phyloP scores from a whole-genome alignment of 1,284 basidiomycete genomes.

The Anthracocystis walkeri region DNA sequence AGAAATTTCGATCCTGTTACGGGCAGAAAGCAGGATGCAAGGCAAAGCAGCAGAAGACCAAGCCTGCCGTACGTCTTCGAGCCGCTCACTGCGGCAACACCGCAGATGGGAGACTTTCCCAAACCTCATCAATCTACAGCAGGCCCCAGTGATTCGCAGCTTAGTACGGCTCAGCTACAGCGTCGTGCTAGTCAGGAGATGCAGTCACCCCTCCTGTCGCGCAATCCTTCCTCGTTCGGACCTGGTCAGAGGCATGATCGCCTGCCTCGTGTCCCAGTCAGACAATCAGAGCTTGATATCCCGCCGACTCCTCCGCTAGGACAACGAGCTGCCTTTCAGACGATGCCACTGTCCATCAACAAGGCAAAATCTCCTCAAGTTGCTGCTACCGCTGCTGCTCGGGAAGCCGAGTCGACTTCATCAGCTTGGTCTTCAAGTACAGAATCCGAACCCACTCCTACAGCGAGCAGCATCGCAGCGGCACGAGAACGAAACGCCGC shows the following conservation, averaged over 20 bases:
- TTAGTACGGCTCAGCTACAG: constrained; percentile 39
- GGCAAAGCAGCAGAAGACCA: constrained; percentile 20
- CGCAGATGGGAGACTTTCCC: constrained; percentile 22
- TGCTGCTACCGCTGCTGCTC: constrained; percentile 1
- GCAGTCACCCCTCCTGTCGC: constrained; percentile 21
- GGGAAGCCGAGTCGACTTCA: constrained; percentile 7
- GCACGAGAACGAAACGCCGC: constrained; percentile 28
- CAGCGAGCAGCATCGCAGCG: constrained; percentile 54
- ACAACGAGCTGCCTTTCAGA: constrained; percentile 22
- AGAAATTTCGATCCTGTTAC: constrained; percentile 48
- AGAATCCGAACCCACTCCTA: constrained; percentile 53
- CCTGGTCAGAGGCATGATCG: constrained; percentile 8
- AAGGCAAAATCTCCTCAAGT: constrained; percentile 9
- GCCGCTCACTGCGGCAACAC: constrained; percentile 2
- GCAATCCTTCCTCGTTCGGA: constrained; percentile 5
- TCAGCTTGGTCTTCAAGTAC: constrained; percentile 44
- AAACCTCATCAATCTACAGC: constrained; percentile 19
- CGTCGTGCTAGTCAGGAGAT: constrained; percentile 30
- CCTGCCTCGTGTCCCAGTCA: not conserved
- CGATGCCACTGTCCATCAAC: constrained; percentile 36
- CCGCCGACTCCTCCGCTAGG: constrained; percentile 39
- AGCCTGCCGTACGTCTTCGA: constrained; percentile 38
- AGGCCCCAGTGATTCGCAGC: constrained; percentile 26
- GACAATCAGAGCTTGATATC: constrained; percentile 16
- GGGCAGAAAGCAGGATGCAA: constrained; percentile 18